Evolutionary conservation across 441 rosid species (phyloP), one percentile per base, ranked within the genome.

Genomic region (Melastoma candidum): DNA sequence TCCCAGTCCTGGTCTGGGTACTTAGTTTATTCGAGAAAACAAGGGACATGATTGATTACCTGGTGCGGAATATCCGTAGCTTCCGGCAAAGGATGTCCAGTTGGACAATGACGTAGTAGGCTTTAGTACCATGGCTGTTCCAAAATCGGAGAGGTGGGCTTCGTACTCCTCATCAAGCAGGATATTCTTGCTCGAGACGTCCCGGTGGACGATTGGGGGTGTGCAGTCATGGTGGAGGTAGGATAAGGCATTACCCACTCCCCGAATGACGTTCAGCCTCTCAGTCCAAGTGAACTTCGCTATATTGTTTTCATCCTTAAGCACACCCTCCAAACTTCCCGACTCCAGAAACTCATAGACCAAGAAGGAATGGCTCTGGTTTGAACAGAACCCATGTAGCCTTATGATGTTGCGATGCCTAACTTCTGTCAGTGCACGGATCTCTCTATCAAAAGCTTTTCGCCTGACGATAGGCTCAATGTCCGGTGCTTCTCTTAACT

Each of bases 161-260:
- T 68, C 74, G 39, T 27, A 68, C 8, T 69, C 49, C 4, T 2
- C 4, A 54, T 75, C 74, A 25, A 75, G 26, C 65, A 71, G 27
- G 11, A 75, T 56, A 5, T 71, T 75, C 47, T 61, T 75, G 65
- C 69, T 59, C 2, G 72, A 66, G 11, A 69, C 60, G 67, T 73
- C 74, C 1, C 72, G 59, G 57, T 73, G 74, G 36, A 69, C 14
- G 2, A 73, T 51, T 1, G 72, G 58, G 1, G 70, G 74, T 1
- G 47, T 44, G 56, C 77, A 66, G 5, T 67, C 74, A 46, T 58
- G 65, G 44, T 73, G 74, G 69, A 73, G 56, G 65, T 73, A 70
- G 17, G 39, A 43, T 45, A 73, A 50, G 41, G 72, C 77, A 54
- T 61, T 57, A 4, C 32, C 65, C 12, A 70, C 54, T 8, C 74